Percentiles rank a stretch among this genome's conserved stretches.
Conservation (phyloP, 2,329 filamentous ascomycete species). For the Aspergillus japonicus region DNA sequence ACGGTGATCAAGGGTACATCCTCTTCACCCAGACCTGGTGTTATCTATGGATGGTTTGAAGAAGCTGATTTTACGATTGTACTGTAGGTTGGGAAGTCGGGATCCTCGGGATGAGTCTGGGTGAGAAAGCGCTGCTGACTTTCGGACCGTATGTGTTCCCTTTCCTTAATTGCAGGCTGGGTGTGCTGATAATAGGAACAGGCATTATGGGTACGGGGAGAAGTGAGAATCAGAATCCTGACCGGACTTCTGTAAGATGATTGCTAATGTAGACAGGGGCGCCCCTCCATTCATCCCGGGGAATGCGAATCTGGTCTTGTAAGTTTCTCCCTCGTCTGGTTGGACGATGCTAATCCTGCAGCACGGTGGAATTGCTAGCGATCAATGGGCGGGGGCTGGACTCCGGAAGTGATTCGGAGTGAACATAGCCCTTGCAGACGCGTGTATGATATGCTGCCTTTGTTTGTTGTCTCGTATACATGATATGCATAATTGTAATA, state of each 20-base stretch:
- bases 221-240: conserved; percentile 1
- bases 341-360: background rate
- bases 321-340: background rate
- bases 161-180: background rate
- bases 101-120: conserved; percentile 19
- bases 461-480: no score
- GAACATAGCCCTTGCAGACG: background rate
- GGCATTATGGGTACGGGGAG: conserved; percentile 20
- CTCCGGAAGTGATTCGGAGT: conserved; percentile 9
- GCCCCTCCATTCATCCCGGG: conserved; percentile 21
- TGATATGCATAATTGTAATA: background rate
- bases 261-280: conserved; percentile 12
- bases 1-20: conserved; percentile 18
- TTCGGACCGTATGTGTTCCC: conserved; percentile 19
- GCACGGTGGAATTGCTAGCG: conserved; percentile 10
- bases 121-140: conserved; percentile 19
- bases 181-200: background rate
- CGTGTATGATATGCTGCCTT: background rate
- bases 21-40: no score
- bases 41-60: no score
- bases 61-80: background rate
- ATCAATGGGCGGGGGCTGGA: conserved; percentile 10
- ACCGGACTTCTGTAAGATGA: no score
- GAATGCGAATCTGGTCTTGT: conserved; percentile 22
- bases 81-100: conserved; percentile 20